Percentiles rank a stretch among this genome's conserved stretches.
These are phyloP conservation scores for Fusarium staphyleae DNA, from an alignment of 2,329 filamentous ascomycete genomes.

Conservation along the genomic window DNA sequence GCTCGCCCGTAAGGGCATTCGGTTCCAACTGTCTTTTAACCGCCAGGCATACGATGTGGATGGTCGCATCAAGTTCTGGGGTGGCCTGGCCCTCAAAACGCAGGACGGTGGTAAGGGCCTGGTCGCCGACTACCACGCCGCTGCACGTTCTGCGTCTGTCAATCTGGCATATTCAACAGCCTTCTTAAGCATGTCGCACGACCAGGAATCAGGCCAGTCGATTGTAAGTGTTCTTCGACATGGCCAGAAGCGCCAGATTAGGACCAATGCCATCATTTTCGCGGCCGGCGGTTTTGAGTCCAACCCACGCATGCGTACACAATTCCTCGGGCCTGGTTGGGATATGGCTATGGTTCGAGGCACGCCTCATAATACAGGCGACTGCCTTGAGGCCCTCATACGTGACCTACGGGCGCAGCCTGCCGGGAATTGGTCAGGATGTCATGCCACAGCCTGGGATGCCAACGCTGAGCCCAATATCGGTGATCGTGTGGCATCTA, in stretches of 20 bases:
- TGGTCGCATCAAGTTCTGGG: constrained; percentile 43
- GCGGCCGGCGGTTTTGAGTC: constrained; percentile 57
- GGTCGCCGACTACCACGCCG: constrained; percentile 55
- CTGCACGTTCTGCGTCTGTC: constrained; percentile 43
- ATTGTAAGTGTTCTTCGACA: too few relatives aligned
- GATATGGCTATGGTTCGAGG: constrained; percentile 41
- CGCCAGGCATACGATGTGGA: constrained; percentile 71
- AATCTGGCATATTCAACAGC: too few relatives aligned
- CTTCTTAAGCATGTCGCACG: too few relatives aligned
- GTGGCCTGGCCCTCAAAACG: too few relatives aligned
- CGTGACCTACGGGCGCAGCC: constrained; percentile 57
- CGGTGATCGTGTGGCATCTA: constrained; percentile 66
- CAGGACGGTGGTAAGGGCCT: constrained; percentile 60
- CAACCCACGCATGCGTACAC: constrained; percentile 62
- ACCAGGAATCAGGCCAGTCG: too few relatives aligned
- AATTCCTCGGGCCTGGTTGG: constrained; percentile 54
- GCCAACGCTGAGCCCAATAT: constrained; percentile 61
- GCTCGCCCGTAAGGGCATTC: constrained; percentile 61
- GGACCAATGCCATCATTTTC: too few relatives aligned
- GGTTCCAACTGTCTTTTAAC: constrained; percentile 68
- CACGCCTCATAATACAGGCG: not conserved
- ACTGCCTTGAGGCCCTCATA: constrained; percentile 59
- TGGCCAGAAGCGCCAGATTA: too few relatives aligned
- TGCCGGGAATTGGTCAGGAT: constrained; percentile 68
- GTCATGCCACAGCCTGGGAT: constrained; percentile 71